Evolutionary conservation across 257 asterid species (phyloP).

Genomic region (Sherardia arvensis): DNA sequence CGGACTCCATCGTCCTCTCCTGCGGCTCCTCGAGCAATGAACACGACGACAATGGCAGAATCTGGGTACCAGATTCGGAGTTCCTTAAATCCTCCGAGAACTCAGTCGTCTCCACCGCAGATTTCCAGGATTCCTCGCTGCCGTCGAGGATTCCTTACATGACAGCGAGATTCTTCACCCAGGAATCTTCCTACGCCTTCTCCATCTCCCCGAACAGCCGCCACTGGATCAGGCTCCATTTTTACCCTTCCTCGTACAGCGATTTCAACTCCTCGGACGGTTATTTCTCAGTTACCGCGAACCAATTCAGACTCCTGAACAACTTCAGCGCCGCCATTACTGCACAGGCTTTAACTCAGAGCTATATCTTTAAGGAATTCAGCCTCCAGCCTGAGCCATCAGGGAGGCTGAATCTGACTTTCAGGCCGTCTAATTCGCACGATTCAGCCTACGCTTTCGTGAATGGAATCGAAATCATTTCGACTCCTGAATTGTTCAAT

Average conservation of each 20-base stretch:
- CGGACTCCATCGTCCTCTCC: conserved; percentile 34
- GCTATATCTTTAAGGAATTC: conserved; percentile 53
- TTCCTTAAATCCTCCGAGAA: conserved; percentile 24
- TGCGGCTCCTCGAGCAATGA: conserved; percentile 49
- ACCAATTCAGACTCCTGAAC: conserved; percentile 36
- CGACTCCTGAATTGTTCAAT: conserved; percentile 49
- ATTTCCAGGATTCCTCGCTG: conserved; percentile 56
- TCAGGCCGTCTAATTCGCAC: conserved; percentile 31
- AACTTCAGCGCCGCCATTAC: conserved; percentile 62
- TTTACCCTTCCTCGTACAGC: conserved; percentile 47
- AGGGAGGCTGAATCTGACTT: conserved; percentile 36
- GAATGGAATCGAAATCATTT: conserved; percentile 62
- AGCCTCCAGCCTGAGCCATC: conserved; percentile 17
- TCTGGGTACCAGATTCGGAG: conserved; percentile 43
- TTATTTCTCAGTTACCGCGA: conserved; percentile 37
- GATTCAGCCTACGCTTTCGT: conserved; percentile 46
- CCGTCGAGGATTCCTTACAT: conserved; percentile 60
- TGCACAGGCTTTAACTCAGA: conserved; percentile 45
- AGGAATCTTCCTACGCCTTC: conserved; percentile 37
- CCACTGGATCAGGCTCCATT: conserved; percentile 66
- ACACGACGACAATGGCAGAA: conserved; percentile 35
- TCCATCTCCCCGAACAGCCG: conserved; percentile 27
- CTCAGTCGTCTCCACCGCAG: conserved; percentile 30
- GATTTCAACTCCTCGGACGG: conserved; percentile 25
- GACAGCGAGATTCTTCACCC: conserved; percentile 52